These are phyloP conservation scores for Coemansia sp. DNA, from an alignment of 192 early-diverging fungal species.

Conservation along the genomic window DNA sequence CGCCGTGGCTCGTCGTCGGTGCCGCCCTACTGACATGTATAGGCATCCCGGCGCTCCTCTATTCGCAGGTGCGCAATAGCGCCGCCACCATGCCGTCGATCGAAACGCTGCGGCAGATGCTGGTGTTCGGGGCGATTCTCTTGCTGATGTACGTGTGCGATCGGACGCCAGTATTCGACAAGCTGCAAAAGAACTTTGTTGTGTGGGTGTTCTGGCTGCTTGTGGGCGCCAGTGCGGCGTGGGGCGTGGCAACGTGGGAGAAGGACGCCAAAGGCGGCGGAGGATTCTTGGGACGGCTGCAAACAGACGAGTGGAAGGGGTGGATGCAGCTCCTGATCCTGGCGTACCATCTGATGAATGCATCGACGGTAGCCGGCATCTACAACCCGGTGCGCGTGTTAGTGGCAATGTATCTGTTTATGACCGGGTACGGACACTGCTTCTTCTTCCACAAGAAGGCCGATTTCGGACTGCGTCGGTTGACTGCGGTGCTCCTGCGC, in stretches of 20 bases:
- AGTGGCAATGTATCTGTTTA: conserved; percentile 78
- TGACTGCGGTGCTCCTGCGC: conserved; percentile 63
- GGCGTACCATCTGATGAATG: conserved; percentile 72
- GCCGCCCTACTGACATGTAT: conserved; percentile 24
- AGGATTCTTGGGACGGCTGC: conserved; percentile 70
- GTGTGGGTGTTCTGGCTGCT: conserved; percentile 54
- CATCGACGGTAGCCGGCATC: conserved; percentile 60
- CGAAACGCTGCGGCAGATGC: conserved; percentile 48
- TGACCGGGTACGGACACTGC: conserved; percentile 83
- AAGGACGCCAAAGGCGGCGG: conserved; percentile 37
- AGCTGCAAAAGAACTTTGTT: conserved; percentile 64
- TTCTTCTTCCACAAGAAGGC: conserved; percentile 69
- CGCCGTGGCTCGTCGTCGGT: conserved; percentile 47
- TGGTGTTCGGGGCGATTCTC: conserved; percentile 58
- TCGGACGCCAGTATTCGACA: conserved; percentile 68
- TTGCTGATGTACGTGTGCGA: conserved; percentile 66
- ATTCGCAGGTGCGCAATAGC: background rate
- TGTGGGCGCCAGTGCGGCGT: conserved; percentile 32
- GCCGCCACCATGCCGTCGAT: conserved; percentile 28
- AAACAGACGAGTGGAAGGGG: conserved; percentile 86
- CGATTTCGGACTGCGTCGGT: conserved; percentile 65
- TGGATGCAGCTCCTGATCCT: conserved; percentile 81
- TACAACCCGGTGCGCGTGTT: conserved; percentile 74
- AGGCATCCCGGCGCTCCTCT: conserved; percentile 20
- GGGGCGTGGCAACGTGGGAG: conserved; percentile 46